Evolutionary conservation across 768 basidiomycete species (phyloP).

Genomic region (Pleurotus eryngii): DNA sequence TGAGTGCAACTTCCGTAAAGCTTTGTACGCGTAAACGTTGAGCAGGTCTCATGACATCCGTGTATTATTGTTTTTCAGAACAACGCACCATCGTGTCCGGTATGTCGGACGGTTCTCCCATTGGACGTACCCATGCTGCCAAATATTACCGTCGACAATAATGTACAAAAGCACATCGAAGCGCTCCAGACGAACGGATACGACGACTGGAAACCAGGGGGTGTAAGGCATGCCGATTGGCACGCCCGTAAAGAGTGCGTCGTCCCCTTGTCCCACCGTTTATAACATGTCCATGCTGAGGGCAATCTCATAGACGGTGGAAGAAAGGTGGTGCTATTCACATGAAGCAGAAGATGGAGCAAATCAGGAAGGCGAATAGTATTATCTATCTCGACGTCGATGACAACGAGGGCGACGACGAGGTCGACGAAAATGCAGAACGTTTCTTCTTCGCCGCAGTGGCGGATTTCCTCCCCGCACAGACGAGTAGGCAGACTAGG

Average conservation of each 20-base stretch:
- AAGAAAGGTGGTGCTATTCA: conserved; percentile 25
- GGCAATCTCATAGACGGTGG: conserved; percentile 29
- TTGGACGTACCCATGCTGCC: conserved; percentile 49
- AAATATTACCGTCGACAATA: conserved; percentile 59
- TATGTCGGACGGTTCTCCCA: conserved; percentile 52
- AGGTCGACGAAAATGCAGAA: too few species aligned
- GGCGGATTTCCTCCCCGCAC: too few species aligned
- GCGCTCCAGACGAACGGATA: conserved; percentile 40
- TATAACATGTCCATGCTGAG: background rate
- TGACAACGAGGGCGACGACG: background rate
- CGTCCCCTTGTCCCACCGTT: background rate
- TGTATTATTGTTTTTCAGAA: conserved; percentile 21
- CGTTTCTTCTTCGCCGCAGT: too few species aligned
- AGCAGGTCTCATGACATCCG: background rate
- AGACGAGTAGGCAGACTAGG: too few species aligned
- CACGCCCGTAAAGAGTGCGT: conserved; percentile 49
- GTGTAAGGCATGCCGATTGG: conserved; percentile 50
- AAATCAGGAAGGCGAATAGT: background rate
- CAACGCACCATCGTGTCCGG: conserved; percentile 46
- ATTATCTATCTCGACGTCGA: conserved; percentile 5
- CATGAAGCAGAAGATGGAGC: conserved; percentile 8
- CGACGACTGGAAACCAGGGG: conserved; percentile 51
- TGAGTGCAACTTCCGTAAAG: background rate
- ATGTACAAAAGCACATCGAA: conserved; percentile 58
- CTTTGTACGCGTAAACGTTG: background rate